Percentiles rank a stretch among this genome's conserved stretches.
phyloP scores from a whole-genome alignment of 768 basidiomycete species.

The Kwoniella bestiolae region DNA sequence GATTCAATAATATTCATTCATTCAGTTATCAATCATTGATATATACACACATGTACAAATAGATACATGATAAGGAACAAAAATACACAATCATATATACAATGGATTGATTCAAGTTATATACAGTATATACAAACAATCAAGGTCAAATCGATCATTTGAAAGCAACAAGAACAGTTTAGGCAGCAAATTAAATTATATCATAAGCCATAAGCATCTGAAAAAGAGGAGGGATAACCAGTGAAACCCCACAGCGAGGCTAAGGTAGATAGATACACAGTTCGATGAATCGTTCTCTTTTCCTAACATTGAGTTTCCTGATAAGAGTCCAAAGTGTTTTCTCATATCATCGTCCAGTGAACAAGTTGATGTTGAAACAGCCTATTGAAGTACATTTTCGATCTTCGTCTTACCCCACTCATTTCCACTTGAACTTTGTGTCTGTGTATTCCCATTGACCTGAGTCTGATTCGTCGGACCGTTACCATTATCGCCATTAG shows the following conservation, averaged over 20 bases:
- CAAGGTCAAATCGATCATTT: not conserved
- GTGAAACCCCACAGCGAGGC: no score
- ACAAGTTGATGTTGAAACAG: not conserved
- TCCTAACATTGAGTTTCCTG: no score
- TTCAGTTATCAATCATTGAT: not conserved
- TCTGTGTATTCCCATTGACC: no score
- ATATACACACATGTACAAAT: not conserved
- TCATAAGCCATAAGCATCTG: not conserved
- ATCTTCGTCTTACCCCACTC: not conserved
- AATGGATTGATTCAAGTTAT: not conserved
- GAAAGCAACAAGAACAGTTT: not conserved
- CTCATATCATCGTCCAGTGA: not conserved
- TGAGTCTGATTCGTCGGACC: not conserved
- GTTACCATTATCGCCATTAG: not conserved
- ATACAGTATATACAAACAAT: not conserved
- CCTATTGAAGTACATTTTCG: not conserved
- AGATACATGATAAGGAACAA: no score
- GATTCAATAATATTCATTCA: not conserved
- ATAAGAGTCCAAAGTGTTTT: not conserved
- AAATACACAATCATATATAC: no score
- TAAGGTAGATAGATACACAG: no score
- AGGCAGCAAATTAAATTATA: not conserved
- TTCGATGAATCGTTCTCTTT: no score
- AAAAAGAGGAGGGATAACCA: not conserved
- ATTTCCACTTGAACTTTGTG: not conserved